Base-by-base conservation (phyloP, 148 eudicot genomes). In the Chenopodium suecicum region DNA sequence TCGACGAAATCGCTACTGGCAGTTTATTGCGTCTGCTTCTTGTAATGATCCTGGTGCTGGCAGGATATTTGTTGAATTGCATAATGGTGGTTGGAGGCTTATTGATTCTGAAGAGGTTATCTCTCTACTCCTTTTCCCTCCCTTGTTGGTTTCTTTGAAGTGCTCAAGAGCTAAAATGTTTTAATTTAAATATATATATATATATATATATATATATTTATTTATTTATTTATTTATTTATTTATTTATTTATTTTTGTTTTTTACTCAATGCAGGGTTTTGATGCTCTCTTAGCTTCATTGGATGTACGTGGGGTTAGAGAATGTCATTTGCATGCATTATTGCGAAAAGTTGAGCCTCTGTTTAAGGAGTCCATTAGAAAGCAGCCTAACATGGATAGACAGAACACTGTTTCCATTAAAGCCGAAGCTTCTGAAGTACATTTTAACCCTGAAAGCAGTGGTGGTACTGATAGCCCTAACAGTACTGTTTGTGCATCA, bases 1-100 rank as follows among this genome's bases (percentile, higher is more conserved):
- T 56, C 92, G 99, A 74, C 88, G 90, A 46, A 96, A 96, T 75
- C 78, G 98, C 64, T 94, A 96, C 83, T 93, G 99, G 98, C 95
- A 91, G 83, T 96, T 94, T 81, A 77, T 86, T 62, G 86, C 97
- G 19, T 90, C 98, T 58, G 86, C 90, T 48, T 92, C 96, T 80
- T 86, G 62, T 80, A 88, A 87, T 83, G 99, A 96, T 90, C 97
- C 98, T 74, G 95, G 98, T 29, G 88, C 91, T 68, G 95, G 94
- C 72, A 91, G 98, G 81, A 90, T 96, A 70, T 90, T 89, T 88
- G 94, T 96, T 32, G 98, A 96, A 86, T 76, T 92, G 58, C 82
- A 78, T 31, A 81, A 86, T 84, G 97, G 98, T 75, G 73, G 85
- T 65, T 96, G 99, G 99, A 90, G 88, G 86, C 90, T 96, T 75